Percentiles rank a stretch among this genome's conserved stretches.
Evolutionary conservation across 2,329 filamentous ascomycete species (phyloP).

Genomic region (Colletotrichum chrysophilum): DNA sequence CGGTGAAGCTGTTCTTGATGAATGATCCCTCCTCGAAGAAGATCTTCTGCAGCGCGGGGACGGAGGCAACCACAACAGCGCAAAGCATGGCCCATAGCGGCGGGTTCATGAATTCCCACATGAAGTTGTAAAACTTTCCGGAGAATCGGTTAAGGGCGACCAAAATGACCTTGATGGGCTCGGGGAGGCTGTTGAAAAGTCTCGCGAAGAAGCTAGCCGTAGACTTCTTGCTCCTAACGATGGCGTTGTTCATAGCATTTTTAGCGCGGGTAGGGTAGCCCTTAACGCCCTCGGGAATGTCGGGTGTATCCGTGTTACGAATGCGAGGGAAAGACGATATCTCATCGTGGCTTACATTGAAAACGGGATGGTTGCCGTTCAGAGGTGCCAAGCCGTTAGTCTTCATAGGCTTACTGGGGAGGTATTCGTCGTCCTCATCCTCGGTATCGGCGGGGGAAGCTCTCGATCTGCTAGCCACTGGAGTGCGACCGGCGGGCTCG

Average conservation of each 20-base stretch:
- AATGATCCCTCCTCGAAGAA: slow-evolving; percentile 93
- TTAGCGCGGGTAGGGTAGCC: slow-evolving; percentile 45
- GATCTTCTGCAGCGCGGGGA: slow-evolving; percentile 79
- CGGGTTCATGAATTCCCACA: slow-evolving; percentile 98
- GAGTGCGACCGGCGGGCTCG: slow-evolving; percentile 61
- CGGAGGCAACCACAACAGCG: slow-evolving; percentile 88
- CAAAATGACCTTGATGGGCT: slow-evolving; percentile 41
- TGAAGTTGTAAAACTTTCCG: slow-evolving; percentile 61
- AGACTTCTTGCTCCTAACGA: slow-evolving; percentile 26
- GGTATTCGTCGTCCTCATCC: slow-evolving; percentile 44
- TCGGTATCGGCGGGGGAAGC: slow-evolving; percentile 55
- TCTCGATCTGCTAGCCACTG: slow-evolving; percentile 54
- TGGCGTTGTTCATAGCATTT: slow-evolving; percentile 34
- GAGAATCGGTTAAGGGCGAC: slow-evolving; percentile 35
- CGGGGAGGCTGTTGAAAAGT: slow-evolving; percentile 44
- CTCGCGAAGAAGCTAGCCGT: slow-evolving; percentile 27
- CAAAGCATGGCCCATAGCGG: slow-evolving; percentile 96
- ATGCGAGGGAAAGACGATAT: slow-evolving; percentile 70
- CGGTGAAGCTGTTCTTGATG: slow-evolving; percentile 89
- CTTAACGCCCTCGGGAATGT: slow-evolving; percentile 44
- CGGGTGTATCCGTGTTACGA: slow-evolving; percentile 45
- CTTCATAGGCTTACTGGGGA: slow-evolving; percentile 28
- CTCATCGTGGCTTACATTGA: slow-evolving; percentile 45
- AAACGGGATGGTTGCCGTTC: slow-evolving; percentile 31
- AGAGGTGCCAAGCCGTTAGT: slow-evolving; percentile 26